A percentile compares a stretch with the other conserved stretches of the same genome.
Evolutionary conservation across 1,284 basidiomycete genomes (phyloP).

Genomic region (Fomitopsis schrenkii): DNA sequence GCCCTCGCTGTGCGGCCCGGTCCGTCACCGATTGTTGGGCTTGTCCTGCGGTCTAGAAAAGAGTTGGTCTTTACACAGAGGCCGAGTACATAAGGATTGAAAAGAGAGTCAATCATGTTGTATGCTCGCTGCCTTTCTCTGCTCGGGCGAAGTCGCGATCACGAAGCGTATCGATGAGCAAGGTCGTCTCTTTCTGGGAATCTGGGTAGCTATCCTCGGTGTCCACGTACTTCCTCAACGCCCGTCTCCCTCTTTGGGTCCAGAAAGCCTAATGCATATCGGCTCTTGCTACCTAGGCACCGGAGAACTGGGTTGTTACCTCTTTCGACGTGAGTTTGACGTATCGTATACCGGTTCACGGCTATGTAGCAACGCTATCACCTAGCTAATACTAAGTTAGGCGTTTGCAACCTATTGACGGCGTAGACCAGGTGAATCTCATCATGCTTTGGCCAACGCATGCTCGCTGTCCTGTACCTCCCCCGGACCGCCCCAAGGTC

Average conservation of each 20-base stretch:
- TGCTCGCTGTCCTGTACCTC: too few relatives aligned
- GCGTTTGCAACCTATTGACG: too few relatives aligned
- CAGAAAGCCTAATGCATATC: neutral
- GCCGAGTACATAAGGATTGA: neutral
- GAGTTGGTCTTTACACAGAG: neutral
- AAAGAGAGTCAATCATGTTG: neutral
- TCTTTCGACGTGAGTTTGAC: too few relatives aligned
- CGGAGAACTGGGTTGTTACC: too few relatives aligned
- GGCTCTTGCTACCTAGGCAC: too few relatives aligned
- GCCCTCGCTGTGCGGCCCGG: neutral
- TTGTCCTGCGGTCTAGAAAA: neutral
- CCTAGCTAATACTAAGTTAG: too few relatives aligned
- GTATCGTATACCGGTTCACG: too few relatives aligned
- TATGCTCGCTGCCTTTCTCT: neutral
- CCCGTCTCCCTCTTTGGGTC: too few relatives aligned
- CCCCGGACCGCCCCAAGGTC: too few relatives aligned
- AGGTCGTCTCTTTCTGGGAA: neutral
- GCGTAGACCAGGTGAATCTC: too few relatives aligned
- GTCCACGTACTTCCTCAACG: neutral
- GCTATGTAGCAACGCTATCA: too few relatives aligned
- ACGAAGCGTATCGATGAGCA: neutral
- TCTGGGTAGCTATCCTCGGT: neutral
- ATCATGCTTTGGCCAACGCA: too few relatives aligned
- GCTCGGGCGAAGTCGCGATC: neutral
- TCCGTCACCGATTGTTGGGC: neutral